Base-by-base conservation (phyloP, 1,139 yeast genomes). In the Pichia sp. region DNA sequence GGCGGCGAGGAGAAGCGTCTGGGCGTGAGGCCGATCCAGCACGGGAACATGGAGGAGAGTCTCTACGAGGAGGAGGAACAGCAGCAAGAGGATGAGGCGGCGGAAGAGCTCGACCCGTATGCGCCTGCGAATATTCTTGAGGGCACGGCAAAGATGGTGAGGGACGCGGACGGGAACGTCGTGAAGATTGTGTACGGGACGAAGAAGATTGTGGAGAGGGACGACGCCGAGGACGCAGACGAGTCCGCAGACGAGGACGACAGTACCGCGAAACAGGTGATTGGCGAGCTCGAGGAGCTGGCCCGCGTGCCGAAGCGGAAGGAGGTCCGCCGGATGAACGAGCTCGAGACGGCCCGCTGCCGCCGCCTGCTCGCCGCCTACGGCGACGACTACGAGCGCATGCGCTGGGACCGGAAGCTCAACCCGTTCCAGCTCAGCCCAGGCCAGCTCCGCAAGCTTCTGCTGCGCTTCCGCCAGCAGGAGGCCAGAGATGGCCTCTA, bases 381-480 rank as follows among this genome's bases (percentile, higher is more conserved):
- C 67, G 97, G 97, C 20, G 95, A 91, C 60, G 86, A 93, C 69
- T 91, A 84, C 68, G 85, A 81, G 52, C 87, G 84, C 64, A 93
- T 95, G 98, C 86, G 84, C 68, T 87, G 96, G 87, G 99, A 93
- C 69, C 82, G 80, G 73, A 87, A 87, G 69, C 76, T 92, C 60
- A 93, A 93, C 68, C 79, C 87, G 2, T 81, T 80, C 71, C 97
- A 91, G 72, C 92, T 88, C 67, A 78, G 89, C 60, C 85, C 84
- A n/a, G 95, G 96, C 33, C 95, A 90, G 53, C 54, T 56, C 10
- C 56, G 55, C 36, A 55, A 55, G 33, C 45, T 47, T 40, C 49
- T 55, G 14, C 45, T 46, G 9, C 53, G 43, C 31, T 49, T 53
- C 27, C 40, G 40, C 16, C 40, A 33, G 16, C 27, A 20, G 24